Base-by-base conservation (phyloP, 1,284 basidiomycete genomes). In the Flammula alnicola region DNA sequence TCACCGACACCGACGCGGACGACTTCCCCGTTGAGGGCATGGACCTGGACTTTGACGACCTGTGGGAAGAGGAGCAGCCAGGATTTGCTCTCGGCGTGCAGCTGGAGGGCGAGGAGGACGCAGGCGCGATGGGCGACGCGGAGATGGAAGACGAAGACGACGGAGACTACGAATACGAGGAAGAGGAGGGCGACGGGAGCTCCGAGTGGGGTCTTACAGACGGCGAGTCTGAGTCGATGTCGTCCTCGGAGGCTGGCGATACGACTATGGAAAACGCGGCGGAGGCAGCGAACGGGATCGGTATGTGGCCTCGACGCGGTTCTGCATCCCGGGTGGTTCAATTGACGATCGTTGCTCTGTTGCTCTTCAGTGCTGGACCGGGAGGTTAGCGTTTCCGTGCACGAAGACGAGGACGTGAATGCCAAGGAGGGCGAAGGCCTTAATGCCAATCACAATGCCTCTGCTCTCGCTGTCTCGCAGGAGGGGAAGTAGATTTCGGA, bases 1-100 rank as follows among this genome's bases (percentile, higher is more conserved):
- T 78, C 46, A 63, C 66, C 23, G 76, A 70, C 14, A 64, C 68
- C 20, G 61, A 63, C 25, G 57, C 54, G 9, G 59, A 65, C 14
- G 63, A 65, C 26, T 55, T 62, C 20, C 51, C 53, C 14, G 46
- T 52, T 16, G 65, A 59, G 23, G 64, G 62, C n/a, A 60, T 64
- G 55, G 68, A 68, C n/a, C 47, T 63, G 23, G 69, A 67, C 42
- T 30, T 45, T 4, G 62, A 59, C 37, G 60, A 62, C 4, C 59
- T 67, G 5, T 68, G 67, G 62, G 69, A 59, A n/a, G 61, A 48
- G 16, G 63, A 47, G 5, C 44, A 39, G 3, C 37, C 29, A 3
- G 40, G n/a, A 3, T 33, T 22, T 26, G 23, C 32, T 11, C 20
- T 16, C 25, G 14, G 26, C 26, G 26, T 25, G 14, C 25, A 27